Evolutionary conservation across 2,329 filamentous ascomycete species (phyloP), one percentile per base, ranked within the genome.

Genomic region (Fonsecaea pugnacius): DNA sequence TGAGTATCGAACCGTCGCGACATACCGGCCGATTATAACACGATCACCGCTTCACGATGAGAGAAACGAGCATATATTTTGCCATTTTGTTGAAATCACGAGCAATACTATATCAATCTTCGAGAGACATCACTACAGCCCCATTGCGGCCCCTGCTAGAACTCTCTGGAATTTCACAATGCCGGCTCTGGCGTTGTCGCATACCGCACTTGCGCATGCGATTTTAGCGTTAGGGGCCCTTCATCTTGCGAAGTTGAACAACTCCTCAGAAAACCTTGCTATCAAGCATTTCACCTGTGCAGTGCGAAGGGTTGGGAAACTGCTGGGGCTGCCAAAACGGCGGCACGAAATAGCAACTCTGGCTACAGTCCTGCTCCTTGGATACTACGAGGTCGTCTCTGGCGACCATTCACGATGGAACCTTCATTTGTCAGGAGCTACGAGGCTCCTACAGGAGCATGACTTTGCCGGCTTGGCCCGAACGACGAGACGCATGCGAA

Each of bases 401-500:
- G 94, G 92, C 24, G 94, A 99, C 70, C 94, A 98, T 72, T 88
- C 90, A 61, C 96, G 96, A 75, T 99, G 95, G 95, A 95, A 91
- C 72, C 94, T 91, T 67, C 95, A 98, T 77, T 81, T 98, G 40
- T 87, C 91, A 54, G 95, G 95, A 12, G 88, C 89, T 46, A 89
- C 93, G 67, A 67, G 63, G 43, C 83, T 98, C 33, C 83, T 98
- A 30, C 85, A 86, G 58, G 93, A 98, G 73, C 90, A 96, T 48
- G 89, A 95, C 56, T 91, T 92, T 66, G 83, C 84, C 9, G 83
- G 86, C 1, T 89, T 93, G 80, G 91, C 90, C 0, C 85, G 85
- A 62, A 84, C 88, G 60, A 87, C 92, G 64, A 84, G 93, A 65
- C 82, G 84, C 0, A 79, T 90, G 65, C 91, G 84, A 83, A 78